Evolutionary conservation across 1,284 basidiomycete species (phyloP).

Genomic region (Ustilago cynodontis): DNA sequence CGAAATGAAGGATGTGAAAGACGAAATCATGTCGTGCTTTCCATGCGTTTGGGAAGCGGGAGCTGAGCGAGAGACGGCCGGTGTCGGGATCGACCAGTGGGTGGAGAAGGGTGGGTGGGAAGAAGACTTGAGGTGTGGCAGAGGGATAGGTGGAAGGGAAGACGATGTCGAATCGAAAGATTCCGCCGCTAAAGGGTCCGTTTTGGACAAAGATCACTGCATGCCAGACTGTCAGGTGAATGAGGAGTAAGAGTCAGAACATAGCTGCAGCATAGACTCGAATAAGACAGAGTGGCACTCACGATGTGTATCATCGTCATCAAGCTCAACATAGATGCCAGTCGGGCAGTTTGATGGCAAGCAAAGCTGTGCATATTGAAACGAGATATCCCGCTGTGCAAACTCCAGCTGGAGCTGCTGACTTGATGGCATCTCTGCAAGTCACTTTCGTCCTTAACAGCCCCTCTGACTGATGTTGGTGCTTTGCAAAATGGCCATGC

Average conservation of each 20-base stretch:
- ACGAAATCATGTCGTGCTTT: constrained; percentile 41
- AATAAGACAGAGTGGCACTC: background rate
- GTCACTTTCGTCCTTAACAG: too few relatives aligned
- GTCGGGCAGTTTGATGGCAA: constrained; percentile 44
- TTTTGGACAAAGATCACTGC: constrained; percentile 52
- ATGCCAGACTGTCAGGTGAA: constrained; percentile 41
- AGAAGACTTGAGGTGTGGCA: constrained; percentile 51
- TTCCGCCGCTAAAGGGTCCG: constrained; percentile 52
- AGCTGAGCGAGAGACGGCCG: constrained; percentile 37
- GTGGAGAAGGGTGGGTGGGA: constrained; percentile 53
- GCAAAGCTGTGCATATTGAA: constrained; percentile 51
- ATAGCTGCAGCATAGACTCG: too few relatives aligned
- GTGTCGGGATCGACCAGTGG: constrained; percentile 55
- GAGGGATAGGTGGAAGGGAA: constrained; percentile 45
- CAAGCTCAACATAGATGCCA: constrained; percentile 51
- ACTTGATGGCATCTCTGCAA: constrained; percentile 25
- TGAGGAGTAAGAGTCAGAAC: background rate
- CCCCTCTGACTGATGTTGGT: too few relatives aligned
- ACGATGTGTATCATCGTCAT: constrained; percentile 49
- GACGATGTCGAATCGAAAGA: constrained; percentile 61
- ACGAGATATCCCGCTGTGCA: constrained; percentile 50
- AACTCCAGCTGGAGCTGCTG: constrained; percentile 44
- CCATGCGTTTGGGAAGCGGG: constrained; percentile 44
- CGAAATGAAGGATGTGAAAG: constrained; percentile 44
- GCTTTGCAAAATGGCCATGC: too few relatives aligned